These are phyloP conservation scores for Arctium minus DNA, from an alignment of 129 eudicot genomes.

Conservation along the genomic window DNA sequence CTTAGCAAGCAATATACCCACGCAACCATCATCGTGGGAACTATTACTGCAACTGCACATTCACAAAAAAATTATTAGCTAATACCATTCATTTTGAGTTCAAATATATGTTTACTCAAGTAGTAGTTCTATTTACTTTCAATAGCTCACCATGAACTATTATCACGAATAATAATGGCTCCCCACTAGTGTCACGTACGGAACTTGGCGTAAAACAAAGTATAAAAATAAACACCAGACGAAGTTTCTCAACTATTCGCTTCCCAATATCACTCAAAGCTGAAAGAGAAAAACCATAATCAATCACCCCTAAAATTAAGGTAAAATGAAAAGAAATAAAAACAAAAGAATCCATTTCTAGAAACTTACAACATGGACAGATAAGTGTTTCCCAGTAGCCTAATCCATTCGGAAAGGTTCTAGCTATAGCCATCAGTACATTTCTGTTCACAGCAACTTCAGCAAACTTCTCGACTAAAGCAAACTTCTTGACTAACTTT, in stretches of 20 bases:
- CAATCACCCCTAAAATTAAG: not conserved
- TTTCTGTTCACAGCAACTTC: too few relatives aligned
- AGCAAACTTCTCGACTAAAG: not conserved
- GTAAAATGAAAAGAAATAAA: not conserved
- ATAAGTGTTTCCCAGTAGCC: not conserved
- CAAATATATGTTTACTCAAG: too few relatives aligned
- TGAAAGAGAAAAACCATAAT: not conserved
- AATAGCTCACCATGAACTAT: not conserved
- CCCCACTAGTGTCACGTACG: too few relatives aligned
- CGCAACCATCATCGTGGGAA: too few relatives aligned
- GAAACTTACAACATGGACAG: too few relatives aligned
- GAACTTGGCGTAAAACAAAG: too few relatives aligned
- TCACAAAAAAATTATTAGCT: not conserved
- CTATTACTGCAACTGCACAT: not conserved
- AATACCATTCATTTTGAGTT: not conserved
- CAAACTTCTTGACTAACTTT: not conserved
- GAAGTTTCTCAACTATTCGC: not conserved
- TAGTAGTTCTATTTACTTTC: not conserved
- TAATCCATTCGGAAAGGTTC: not conserved
- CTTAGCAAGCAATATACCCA: not conserved
- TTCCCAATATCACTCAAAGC: not conserved
- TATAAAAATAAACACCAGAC: rapidly evolving
- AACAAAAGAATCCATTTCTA: not conserved
- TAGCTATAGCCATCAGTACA: not conserved
- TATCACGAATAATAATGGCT: too few relatives aligned